These are phyloP conservation scores for Lepiota subincarnata DNA, from an alignment of 768 basidiomycete genomes.

Conservation along the genomic window DNA sequence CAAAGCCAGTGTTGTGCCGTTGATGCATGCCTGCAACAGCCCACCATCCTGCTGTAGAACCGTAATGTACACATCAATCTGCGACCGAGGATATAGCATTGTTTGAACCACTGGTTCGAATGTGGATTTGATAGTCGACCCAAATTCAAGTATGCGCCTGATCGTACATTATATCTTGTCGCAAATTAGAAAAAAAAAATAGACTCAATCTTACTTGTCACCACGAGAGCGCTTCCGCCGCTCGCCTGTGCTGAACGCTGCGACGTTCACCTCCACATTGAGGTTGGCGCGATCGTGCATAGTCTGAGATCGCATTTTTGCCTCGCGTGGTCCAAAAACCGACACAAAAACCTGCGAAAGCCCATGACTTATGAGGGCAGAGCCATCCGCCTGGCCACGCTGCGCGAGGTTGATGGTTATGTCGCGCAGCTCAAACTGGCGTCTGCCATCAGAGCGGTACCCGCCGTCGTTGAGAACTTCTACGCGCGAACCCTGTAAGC, in stretches of 20 bases:
- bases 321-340: constrained; percentile 91
- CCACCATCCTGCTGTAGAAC: constrained; percentile 94
- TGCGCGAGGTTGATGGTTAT: constrained; percentile 74
- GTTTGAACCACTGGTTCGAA: constrained; percentile 96
- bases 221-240: constrained; percentile 70
- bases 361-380: constrained; percentile 80
- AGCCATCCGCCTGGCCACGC: constrained; percentile 79
- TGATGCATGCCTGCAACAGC: constrained; percentile 86
- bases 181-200: neutral
- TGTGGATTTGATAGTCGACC: constrained; percentile 83
- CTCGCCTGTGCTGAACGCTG: constrained; percentile 84
- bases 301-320: constrained; percentile 72
- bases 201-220: constrained; percentile 71
- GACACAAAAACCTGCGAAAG: constrained; percentile 85
- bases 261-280: constrained; percentile 85
- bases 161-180: constrained; percentile 4
- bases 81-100: constrained; percentile 85
- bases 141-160: constrained; percentile 86
- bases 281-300: constrained; percentile 85
- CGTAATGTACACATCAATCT: constrained; percentile 92
- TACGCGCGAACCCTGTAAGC: constrained; percentile 43
- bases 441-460: constrained; percentile 87
- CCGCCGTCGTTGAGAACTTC: constrained; percentile 84
- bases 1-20: constrained; percentile 90
- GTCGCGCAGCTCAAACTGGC: constrained; percentile 88